Evolutionary conservation across 2,329 filamentous ascomycete genomes (phyloP), one percentile per base, ranked within the genome.

Genomic region (Sporothrix sp.): DNA sequence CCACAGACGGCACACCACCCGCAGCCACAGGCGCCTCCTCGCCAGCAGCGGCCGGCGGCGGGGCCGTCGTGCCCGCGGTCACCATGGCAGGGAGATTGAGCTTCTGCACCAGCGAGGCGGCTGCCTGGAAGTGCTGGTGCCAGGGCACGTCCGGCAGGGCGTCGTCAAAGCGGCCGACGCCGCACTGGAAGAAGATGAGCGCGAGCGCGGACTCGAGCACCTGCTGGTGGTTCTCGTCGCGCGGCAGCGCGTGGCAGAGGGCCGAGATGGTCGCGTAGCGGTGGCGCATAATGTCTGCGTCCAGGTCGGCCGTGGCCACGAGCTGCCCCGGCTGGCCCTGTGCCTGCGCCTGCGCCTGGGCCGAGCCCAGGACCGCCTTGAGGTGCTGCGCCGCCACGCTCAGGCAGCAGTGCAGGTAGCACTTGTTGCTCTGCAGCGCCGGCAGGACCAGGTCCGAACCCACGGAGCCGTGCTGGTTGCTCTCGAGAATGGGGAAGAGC

Each of bases 121-220:
- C 91, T 3, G 90, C 90, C 65, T 94, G 85, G 71, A 97, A 96
- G 71, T 98, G 93, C 65, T 95, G 87, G 70, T 91, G 87, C 93
- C 93, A 98, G 20, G 90, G 83, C 59, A 97, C 95, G 64, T 97
- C 90, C 14, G 87, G 85, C 21, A 96, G 79, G 42, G 78, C 78
- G 63, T 96, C 88, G 60, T 93, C 85, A 32, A 85, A 82, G 60
- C 87, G 81, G 49, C 91, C 91, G 57, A 97, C 91, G 23, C 87
- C 84, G 69, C 86, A 93, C 64, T 95, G 88, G 72, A 96, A 94
- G 71, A 95, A 93, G 65, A 96, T 95, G 79, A 97, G 89, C 47
- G 87, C 89, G 5, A 97, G 76, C 0, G 90, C 89, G 1, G 91
- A 89, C 67, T 97, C 91, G 11, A 97, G 80, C 59, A 95, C 94